Conservation (phyloP, 2,329 filamentous ascomycete species). For the Zopfia rhizophila region DNA sequence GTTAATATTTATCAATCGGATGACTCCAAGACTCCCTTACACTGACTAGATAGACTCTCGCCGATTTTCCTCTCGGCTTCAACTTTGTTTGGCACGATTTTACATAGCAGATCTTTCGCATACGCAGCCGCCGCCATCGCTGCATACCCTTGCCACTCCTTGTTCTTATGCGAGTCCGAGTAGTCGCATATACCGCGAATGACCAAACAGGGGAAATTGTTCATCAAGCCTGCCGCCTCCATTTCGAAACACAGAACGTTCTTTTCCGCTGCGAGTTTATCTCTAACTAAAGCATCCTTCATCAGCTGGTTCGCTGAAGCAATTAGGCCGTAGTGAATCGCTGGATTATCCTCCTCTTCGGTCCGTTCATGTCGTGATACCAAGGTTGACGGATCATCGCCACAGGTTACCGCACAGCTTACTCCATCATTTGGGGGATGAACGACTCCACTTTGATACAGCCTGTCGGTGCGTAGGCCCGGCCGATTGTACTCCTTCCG, state of each 20-base stretch:
- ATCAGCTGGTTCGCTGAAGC: constrained; percentile 16
- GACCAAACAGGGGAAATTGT: constrained; percentile 21
- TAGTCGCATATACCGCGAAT: constrained; percentile 20
- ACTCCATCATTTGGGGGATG: constrained; percentile 16
- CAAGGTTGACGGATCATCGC: constrained; percentile 22
- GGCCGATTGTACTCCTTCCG: constrained; percentile 37
- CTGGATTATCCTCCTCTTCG: too few relatives aligned
- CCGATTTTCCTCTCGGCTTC: constrained; percentile 16
- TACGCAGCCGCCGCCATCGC: constrained; percentile 13
- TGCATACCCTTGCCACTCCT: constrained; percentile 9
- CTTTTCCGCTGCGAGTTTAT: constrained; percentile 3
- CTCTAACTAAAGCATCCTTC: constrained; percentile 9
- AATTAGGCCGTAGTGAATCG: constrained; percentile 13
- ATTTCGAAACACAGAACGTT: constrained; percentile 13
- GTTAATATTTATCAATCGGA: constrained; percentile 21
- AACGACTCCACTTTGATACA: constrained; percentile 33
- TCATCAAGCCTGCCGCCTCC: constrained; percentile 29
- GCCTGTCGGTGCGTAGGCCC: constrained; percentile 32
- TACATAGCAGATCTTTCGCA: constrained; percentile 27
- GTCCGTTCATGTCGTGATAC: constrained; percentile 21
- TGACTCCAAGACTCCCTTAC: constrained; percentile 6
- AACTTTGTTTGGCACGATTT: constrained; percentile 10
- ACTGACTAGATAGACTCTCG: constrained; percentile 21
- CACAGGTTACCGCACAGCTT: constrained; percentile 26
- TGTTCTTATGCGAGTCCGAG: constrained; percentile 14